Base-by-base conservation (phyloP, 2,329 filamentous ascomycete genomes). In the Epichloe bromicola region DNA sequence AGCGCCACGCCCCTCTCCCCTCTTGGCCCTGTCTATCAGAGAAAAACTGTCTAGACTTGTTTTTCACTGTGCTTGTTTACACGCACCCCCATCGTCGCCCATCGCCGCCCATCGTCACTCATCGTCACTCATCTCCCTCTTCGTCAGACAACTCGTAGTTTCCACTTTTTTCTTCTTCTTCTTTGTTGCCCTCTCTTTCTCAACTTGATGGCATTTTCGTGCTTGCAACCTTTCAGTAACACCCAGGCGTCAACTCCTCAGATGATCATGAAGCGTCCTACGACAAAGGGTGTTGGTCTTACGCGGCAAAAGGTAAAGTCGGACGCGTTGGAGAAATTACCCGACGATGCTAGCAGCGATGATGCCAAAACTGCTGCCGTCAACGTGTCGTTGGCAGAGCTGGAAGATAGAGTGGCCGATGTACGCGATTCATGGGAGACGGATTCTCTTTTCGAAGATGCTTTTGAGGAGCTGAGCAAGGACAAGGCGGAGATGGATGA, bases 371-470 rank as follows among this genome's bases (percentile, higher is more conserved):
- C 61, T 11, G 67, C 65, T 5, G 63, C 64, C 44, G 65, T 63
- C 54, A 61, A 62, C 43, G 65, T 65, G 30, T 65, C 66, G 33
- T 63, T 67, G 20, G 62, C 65, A 41, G 74, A 78, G 53, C 67
- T 77, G 10, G 74, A 78, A 55, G 72, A 76, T 55, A 69, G 72
- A 58, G 70, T 77, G 56, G 71, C 71, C 33, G 74, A 78, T 52
- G 69, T 73, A 4, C 68, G 67, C 51, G 75, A 78, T 48, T 74
- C 74, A 12, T 83, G 79, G 80, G 81, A 83, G 58, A 76, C 74
- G 5, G 76, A 83, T 56, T 84, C 80, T 26, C 65, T 85, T 2
- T 81, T 80, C 54, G 79, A 80, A 55, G 81, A 84, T 59, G 71
- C 74, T 36, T 69, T 85, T 49, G 76, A 82, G 51, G 74, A 79